Base-by-base conservation (phyloP, 768 basidiomycete species). In the Suillus placidus region DNA sequence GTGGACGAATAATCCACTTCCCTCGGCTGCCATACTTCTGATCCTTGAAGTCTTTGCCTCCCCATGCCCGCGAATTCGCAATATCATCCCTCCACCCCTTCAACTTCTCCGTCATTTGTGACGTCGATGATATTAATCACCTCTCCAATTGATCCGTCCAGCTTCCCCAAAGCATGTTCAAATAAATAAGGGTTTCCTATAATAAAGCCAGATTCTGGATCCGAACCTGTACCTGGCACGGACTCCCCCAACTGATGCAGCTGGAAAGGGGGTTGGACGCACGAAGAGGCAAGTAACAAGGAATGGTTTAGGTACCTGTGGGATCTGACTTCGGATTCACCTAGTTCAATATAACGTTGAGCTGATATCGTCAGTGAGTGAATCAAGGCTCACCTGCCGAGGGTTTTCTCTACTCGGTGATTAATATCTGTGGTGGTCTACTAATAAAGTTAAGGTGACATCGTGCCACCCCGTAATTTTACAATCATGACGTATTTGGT, bases 151-250 rank as follows among this genome's bases (percentile, higher is more conserved):
- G 82, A 78, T 60, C 74, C 70, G 66, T 84, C 84, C 47, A 85
- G 77, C 55, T 81, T 82, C 54, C 77, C 69, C 37, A 86, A 71
- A 4, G 81, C 80, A 37, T 73, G 74, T 37, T 79, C 72, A 73
- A 85, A 81, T 6, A 84, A 75, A 68, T 78, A 84, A 1, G 84
- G 82, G 67, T 85, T 87, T 23, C 83, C 82, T 13, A 82, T 74
- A 52, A 75, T 76, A 32, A 71, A 65, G 60, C 64, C n/a, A 12
- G 75, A 63, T 69, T 71, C 55, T 63, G 30, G 63, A 45, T 63
- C 40, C 9, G 65, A 68, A 7, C 73, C 74, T 2, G 72, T 72
- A 32, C 69, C 69, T 43, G 72, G 69, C 3, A 74, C 66, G 7
- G 67, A 67, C 12, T 26, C 26, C 26, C 26, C 66, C 71, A 10